A percentile compares a stretch with the other conserved stretches of the same genome.
Conservation (phyloP, 441 rosid species). For the Adansonia gregorii region DNA sequence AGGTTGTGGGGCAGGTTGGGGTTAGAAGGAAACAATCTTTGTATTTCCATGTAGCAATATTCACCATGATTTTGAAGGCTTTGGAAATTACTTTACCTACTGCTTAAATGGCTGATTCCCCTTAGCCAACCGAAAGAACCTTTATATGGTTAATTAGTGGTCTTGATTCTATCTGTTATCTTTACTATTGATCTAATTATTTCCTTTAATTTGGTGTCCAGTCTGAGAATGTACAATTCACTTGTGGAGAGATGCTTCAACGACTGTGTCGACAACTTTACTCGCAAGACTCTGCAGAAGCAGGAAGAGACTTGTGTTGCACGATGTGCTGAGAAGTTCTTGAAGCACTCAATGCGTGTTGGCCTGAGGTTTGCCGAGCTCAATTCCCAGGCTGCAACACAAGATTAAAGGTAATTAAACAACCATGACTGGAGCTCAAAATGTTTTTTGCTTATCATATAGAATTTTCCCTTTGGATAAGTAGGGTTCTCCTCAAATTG, state of each 20-base stretch:
- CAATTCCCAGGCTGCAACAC: constrained; percentile 70
- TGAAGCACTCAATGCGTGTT: constrained; percentile 89
- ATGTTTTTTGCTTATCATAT: not conserved
- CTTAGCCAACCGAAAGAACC: not conserved
- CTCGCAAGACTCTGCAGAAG: constrained; percentile 83
- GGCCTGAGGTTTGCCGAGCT: constrained; percentile 91
- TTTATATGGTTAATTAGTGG: not conserved
- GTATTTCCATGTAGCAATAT: too few species aligned
- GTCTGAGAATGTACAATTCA: constrained; percentile 93
- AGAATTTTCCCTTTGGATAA: constrained; percentile 8
- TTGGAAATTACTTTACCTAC: too few species aligned
- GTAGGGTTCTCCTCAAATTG: not conserved
- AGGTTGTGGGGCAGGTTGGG: not conserved
- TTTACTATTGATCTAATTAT: not conserved
- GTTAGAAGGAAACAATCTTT: too few species aligned
- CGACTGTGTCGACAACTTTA: constrained; percentile 86
- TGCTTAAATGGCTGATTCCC: not conserved
- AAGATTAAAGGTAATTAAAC: constrained; percentile 41
- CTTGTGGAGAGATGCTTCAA: constrained; percentile 90
- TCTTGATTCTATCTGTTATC: not conserved
- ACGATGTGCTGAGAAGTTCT: constrained; percentile 85
- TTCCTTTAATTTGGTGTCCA: constrained; percentile 31
- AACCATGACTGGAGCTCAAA: not conserved
- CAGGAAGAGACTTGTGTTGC: constrained; percentile 81
- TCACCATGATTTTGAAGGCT: too few species aligned